A percentile compares a stretch with the other conserved stretches of the same genome.
phyloP scores from a whole-genome alignment of 2,329 filamentous ascomycete species.

The Clonostachys chloroleuca region DNA sequence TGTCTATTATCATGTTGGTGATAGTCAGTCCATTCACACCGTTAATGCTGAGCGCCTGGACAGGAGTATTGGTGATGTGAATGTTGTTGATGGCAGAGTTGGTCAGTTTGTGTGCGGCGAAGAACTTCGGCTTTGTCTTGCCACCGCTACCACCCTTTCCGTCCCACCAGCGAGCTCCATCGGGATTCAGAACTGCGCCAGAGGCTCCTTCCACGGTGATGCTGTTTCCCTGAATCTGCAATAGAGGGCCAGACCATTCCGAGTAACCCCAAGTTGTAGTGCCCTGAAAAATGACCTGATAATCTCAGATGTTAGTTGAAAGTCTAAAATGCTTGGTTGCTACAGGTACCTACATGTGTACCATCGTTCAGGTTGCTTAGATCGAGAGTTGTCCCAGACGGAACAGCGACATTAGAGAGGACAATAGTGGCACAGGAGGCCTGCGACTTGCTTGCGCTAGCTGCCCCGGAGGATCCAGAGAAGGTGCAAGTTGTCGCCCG shows the following conservation, averaged over 20 bases:
- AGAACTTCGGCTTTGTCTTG: constrained; percentile 59
- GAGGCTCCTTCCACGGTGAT: constrained; percentile 44
- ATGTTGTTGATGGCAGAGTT: constrained; percentile 28
- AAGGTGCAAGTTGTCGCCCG: not conserved
- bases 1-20: constrained; percentile 28
- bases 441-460: not conserved
- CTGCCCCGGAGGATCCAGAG: not conserved
- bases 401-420: constrained; percentile 48
- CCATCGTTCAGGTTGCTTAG: constrained; percentile 45
- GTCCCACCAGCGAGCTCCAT: constrained; percentile 58
- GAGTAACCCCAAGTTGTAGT: constrained; percentile 59
- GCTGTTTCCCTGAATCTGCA: constrained; percentile 50
- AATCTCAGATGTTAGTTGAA: too few relatives aligned
- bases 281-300: constrained; percentile 51
- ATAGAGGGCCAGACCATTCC: constrained; percentile 58
- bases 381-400: constrained; percentile 54
- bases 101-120: constrained; percentile 36
- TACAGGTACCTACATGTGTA: constrained; percentile 18
- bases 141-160: constrained; percentile 54
- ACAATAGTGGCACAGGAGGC: constrained; percentile 44
- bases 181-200: constrained; percentile 36
- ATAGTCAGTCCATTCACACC: constrained; percentile 23
- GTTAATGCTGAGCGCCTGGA: constrained; percentile 35
- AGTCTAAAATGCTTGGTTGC: too few relatives aligned
- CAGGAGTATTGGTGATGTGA: constrained; percentile 33